phyloP scores from a whole-genome alignment of 2,329 filamentous ascomycete genomes.

The Aotearoamyces nothofagi region DNA sequence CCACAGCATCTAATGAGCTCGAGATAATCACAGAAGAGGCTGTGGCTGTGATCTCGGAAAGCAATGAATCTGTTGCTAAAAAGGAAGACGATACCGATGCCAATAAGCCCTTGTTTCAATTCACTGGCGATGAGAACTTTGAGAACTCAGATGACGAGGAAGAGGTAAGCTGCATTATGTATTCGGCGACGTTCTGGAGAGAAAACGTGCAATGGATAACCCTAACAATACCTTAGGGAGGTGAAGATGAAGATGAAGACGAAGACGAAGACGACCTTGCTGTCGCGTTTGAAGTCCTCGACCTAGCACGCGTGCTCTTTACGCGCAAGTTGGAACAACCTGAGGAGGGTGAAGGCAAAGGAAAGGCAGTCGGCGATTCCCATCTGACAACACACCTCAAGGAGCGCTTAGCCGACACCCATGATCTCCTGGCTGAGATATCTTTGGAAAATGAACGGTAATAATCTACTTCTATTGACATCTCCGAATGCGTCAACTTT shows the following conservation, averaged over 20 bases:
- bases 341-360: constrained; percentile 27
- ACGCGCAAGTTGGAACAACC: constrained; percentile 36
- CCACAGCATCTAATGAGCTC: not conserved
- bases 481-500: too few species aligned
- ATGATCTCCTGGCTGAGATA: constrained; percentile 89
- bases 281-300: constrained; percentile 71
- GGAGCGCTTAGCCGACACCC: constrained; percentile 80
- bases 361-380: constrained; percentile 26
- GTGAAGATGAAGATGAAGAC: constrained; percentile 29
- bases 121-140: constrained; percentile 89
- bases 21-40: constrained; percentile 26
- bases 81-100: constrained; percentile 22
- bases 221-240: constrained; percentile 4
- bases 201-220: too few species aligned
- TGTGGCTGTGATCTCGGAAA: constrained; percentile 22
- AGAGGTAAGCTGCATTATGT: constrained; percentile 30
- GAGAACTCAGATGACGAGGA: constrained; percentile 66
- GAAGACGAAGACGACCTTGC: constrained; percentile 61
- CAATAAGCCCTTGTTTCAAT: constrained; percentile 77
- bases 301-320: constrained; percentile 57
- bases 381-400: constrained; percentile 46
- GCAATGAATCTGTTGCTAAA: constrained; percentile 15
- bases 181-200: constrained; percentile 29
- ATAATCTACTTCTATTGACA: too few species aligned
- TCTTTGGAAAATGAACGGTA: constrained; percentile 88